A percentile compares a stretch with the other conserved stretches of the same genome.
These are phyloP conservation scores for Chimonanthus praecox DNA, from an alignment of 164 flowering plant species.

Conservation along the genomic window DNA sequence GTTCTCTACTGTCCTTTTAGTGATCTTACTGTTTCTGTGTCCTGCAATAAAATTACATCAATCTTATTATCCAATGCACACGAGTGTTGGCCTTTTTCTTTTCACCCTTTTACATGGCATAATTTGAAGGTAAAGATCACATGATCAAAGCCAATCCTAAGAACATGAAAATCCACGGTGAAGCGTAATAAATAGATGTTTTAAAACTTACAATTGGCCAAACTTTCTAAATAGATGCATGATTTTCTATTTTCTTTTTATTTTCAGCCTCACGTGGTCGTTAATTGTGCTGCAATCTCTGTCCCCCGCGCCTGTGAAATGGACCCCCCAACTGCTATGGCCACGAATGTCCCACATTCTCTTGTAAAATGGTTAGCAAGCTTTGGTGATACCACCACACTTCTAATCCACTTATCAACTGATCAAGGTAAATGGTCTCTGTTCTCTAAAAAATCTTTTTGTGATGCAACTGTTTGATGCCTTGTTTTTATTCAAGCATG, in stretches of 20 bases:
- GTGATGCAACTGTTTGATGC: neutral
- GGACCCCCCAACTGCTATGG: constrained; percentile 68
- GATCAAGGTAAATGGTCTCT: constrained; percentile 65
- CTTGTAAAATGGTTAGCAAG: constrained; percentile 74
- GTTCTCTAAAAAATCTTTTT: neutral
- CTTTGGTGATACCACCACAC: constrained; percentile 32
- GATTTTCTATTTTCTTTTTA: neutral
- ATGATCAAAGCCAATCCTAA: no score
- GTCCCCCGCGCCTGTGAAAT: constrained; percentile 79
- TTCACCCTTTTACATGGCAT: no score
- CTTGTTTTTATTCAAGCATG: neutral
- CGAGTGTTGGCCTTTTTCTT: no score
- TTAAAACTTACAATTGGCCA: no score
- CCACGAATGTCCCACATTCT: constrained; percentile 72
- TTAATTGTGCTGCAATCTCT: constrained; percentile 90
- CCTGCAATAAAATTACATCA: no score
- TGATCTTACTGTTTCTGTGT: no score
- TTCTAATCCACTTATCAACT: constrained; percentile 85
- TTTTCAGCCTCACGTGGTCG: constrained; percentile 74
- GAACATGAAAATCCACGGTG: no score
- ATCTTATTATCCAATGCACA: no score
- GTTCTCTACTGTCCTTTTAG: no score
- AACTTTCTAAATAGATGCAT: no score
- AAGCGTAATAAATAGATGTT: no score
- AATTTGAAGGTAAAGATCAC: no score